Percentiles rank a stretch among this genome's conserved stretches.
Evolutionary conservation across 2,329 filamentous ascomycete genomes (phyloP).

Genomic region (Calonectria hawksworthii): DNA sequence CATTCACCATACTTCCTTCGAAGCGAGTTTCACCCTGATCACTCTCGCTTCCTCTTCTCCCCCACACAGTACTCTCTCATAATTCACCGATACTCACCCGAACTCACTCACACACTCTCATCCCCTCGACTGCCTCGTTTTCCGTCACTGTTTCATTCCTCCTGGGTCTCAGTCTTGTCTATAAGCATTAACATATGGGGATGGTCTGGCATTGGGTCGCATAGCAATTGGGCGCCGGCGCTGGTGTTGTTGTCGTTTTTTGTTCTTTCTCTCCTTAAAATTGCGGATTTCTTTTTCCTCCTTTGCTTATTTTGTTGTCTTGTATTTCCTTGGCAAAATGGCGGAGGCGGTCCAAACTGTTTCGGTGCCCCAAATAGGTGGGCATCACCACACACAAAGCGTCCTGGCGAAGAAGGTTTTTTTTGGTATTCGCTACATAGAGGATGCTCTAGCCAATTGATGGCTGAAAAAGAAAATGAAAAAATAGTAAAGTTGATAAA

Average conservation of each 20-base stretch:
- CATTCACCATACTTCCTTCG: not conserved
- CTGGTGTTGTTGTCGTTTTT: slow-evolving; percentile 27
- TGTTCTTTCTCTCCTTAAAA: slow-evolving; percentile 26
- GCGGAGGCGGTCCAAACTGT: slow-evolving; percentile 31
- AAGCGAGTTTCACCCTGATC: slow-evolving; percentile 1
- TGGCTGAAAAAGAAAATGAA: slow-evolving; percentile 33
- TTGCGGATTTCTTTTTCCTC: not conserved
- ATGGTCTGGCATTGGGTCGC: slow-evolving; percentile 43
- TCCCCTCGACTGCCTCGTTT: slow-evolving; percentile 17
- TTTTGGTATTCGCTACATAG: slow-evolving; percentile 22
- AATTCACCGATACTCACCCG: slow-evolving; percentile 9
- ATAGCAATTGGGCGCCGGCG: slow-evolving; percentile 44
- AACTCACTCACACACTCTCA: slow-evolving; percentile 1
- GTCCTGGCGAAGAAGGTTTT: slow-evolving; percentile 10
- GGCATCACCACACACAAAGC: slow-evolving; percentile 30
- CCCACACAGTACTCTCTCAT: slow-evolving; percentile 17
- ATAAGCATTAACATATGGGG: slow-evolving; percentile 43
- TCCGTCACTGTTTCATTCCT: slow-evolving; percentile 28
- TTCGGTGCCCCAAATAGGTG: slow-evolving; percentile 19
- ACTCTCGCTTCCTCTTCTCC: slow-evolving; percentile 30
- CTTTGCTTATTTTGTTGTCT: not conserved
- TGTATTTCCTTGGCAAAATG: slow-evolving; percentile 28
- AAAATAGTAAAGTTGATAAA: slow-evolving; percentile 32
- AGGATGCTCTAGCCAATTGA: slow-evolving; percentile 32
- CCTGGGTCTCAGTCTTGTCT: slow-evolving; percentile 37